Conservation (phyloP, 148 eudicot species). For the Tetragonia tetragonoides region DNA sequence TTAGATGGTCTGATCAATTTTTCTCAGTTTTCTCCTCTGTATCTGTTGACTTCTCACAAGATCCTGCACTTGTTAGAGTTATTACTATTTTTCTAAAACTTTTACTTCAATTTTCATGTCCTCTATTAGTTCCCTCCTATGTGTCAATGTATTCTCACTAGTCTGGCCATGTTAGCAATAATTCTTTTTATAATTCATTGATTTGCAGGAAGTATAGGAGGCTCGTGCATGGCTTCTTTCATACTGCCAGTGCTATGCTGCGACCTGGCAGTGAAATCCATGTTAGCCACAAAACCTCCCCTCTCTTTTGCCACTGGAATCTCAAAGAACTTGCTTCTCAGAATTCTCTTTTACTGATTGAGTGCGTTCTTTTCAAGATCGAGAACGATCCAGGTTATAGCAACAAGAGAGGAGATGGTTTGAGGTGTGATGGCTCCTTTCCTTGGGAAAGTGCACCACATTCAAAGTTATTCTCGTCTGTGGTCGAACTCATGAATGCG, state of each 20-base stretch:
- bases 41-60: no score
- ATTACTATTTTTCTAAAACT: no score
- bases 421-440: slow-evolving; percentile 45
- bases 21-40: no score
- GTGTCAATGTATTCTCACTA: no score
- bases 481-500: not conserved
- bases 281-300: slow-evolving; percentile 50
- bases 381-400: slow-evolving; percentile 64
- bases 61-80: no score
- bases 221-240: slow-evolving; percentile 51
- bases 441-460: slow-evolving; percentile 52
- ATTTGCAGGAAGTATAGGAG: slow-evolving; percentile 39
- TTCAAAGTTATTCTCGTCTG: slow-evolving; percentile 37
- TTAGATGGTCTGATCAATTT: no score
- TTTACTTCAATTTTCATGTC: no score
- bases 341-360: slow-evolving; percentile 28
- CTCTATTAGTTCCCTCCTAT: no score
- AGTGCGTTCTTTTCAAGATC: slow-evolving; percentile 33
- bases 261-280: slow-evolving; percentile 53
- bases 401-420: slow-evolving; percentile 60
- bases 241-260: slow-evolving; percentile 53
- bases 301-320: slow-evolving; percentile 50
- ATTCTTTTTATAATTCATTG: not conserved
- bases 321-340: slow-evolving; percentile 40
- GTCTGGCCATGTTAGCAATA: no score